Base-by-base conservation (phyloP, 2,329 filamentous ascomycete genomes). In the Microdochium nivale region DNA sequence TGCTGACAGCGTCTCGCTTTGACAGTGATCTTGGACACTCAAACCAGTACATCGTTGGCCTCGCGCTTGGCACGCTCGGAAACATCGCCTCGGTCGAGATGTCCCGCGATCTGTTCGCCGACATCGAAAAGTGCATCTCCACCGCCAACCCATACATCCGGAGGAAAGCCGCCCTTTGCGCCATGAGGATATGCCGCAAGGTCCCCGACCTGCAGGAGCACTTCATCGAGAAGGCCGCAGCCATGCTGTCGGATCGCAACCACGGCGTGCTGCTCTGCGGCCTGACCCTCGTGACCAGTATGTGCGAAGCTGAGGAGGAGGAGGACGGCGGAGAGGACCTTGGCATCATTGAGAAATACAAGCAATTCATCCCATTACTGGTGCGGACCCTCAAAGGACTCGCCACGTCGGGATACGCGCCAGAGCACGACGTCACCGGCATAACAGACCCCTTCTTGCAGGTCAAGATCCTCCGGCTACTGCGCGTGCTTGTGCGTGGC, bases 51-150 rank as follows among this genome's bases (percentile, higher is more conserved):
- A 90, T 99, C 55, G 94, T 97, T 60, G 94, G 95, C 24, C 85
- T 99, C 49, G 94, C 94, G 54, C 83, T 99, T 30, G 96, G 92
- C 68, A 96, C 95, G 0, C 81, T 99, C 21, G 94, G 92, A 59
- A 99, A 99, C 68, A 99, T 99, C 61, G 92, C 95, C 53, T 96
- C 92, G 1, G 79, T 97, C 63, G 94, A 99, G 69, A 99, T 99
- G 94, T 95, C 94, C 19, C 81, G 94, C 76, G 94, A 99, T 71
- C 76, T 99, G 21, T 99, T 99, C 69, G 83, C 90, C 59, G 92
- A 99, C 77, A 88, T 99, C 67, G 95, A 99, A 70, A 88, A 81
- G 55, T 83, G 97, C 48, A 76, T 99, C 57, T 87, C 90, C 43
- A 96, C 91, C 48, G 86, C 90, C 50, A 99, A 99, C 68, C 94